Base-by-base conservation (phyloP, 1,284 basidiomycete species). In the Ceratobasidium sp. region DNA sequence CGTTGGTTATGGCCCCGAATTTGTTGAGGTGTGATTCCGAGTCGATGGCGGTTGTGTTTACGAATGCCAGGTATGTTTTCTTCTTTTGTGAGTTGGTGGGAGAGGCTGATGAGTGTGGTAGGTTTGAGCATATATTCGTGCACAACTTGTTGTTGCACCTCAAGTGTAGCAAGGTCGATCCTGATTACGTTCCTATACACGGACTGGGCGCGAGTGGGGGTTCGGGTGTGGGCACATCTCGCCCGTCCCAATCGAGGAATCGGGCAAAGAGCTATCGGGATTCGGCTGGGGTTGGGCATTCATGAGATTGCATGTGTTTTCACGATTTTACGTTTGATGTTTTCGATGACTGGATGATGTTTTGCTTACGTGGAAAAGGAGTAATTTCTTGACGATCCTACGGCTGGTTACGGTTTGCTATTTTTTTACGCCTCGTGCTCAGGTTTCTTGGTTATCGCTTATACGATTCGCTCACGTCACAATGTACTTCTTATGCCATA, bases 1-100 rank as follows among this genome's bases (percentile, higher is more conserved):
- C 91, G 20, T 86, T 96, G 14, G 93, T 97, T 35, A 94, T 96
- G 90, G 94, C 96, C 1, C 96, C 96, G 12, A 96, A 96, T 84
- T 85, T 97, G 64, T 84, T 97, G 64, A 87, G 96, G 77, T 96
- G 94, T 81, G 92, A 89, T 80, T 94, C 93, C 46, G 92, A 95
- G 67, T 92, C 90, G 27, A 93, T 96, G 88, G 88, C 92, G 7
- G 87, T 96, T 10, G 95, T 96, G 33, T 96, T 95, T 82, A 95
- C 93, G 38, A 97, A 97, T 85, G 89, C 95, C 33, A 91, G 92
- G 94, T 95, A 81, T 85, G 93, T 89, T 68, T 60, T 20, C 33
- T 69, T 79, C 64, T 57, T 73, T 75, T 70, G 65, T 41, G 30
- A 35, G 44, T 44, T 74, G 59, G 62, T 65, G 41, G 44, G 62